Evolutionary conservation across 2,329 filamentous ascomycete genomes (phyloP).

Genomic region (Aureobasidium uvarum): DNA sequence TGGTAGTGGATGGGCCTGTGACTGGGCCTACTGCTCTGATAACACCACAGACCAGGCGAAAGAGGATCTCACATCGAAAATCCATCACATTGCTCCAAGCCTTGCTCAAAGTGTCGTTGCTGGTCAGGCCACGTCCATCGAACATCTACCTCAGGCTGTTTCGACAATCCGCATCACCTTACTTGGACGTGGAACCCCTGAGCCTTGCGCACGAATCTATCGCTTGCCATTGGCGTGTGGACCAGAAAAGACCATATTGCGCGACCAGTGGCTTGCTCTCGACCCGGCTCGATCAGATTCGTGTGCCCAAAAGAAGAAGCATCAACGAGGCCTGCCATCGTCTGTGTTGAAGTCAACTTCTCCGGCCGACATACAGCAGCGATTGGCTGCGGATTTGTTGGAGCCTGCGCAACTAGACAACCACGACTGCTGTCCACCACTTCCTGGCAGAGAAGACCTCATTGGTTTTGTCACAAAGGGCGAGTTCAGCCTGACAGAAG

Average conservation of each 20-base stretch:
- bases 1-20: conserved; percentile 77
- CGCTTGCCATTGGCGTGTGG: conserved; percentile 63
- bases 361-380: conserved; percentile 40
- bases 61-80: background rate
- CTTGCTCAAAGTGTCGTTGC: background rate
- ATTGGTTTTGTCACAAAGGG: conserved; percentile 90
- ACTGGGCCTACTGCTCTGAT: conserved; percentile 54
- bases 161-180: conserved; percentile 67
- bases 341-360: background rate
- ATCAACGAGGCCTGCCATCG: conserved; percentile 32
- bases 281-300: conserved; percentile 38
- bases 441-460: conserved; percentile 73
- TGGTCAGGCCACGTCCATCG: background rate
- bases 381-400: conserved; percentile 44
- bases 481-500: conserved; percentile 74
- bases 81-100: conserved; percentile 7
- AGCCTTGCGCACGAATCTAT: conserved; percentile 77
- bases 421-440: conserved; percentile 47
- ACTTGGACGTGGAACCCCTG: conserved; percentile 66
- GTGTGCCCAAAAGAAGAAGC: conserved; percentile 28
- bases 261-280: conserved; percentile 69
- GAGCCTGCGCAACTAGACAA: conserved; percentile 39
- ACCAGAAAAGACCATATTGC: conserved; percentile 46
- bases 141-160: conserved; percentile 42
- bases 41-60: background rate